Conservation (phyloP, 2,329 filamentous ascomycete species). For the Madurella fahalii region DNA sequence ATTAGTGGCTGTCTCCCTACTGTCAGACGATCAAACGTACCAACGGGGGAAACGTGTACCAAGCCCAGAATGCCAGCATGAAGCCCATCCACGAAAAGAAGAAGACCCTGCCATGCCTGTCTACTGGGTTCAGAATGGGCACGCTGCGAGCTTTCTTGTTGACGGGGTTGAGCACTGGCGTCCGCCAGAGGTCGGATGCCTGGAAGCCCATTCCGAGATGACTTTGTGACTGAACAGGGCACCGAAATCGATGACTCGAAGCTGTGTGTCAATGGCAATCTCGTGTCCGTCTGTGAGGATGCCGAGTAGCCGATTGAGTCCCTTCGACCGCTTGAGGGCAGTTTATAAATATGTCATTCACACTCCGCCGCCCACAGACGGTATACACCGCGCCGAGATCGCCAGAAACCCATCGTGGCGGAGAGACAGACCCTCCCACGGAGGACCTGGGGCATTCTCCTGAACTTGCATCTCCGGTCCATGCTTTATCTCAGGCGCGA, state of each 20-base stretch:
- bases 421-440: not conserved
- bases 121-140: conserved; percentile 70
- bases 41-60: conserved; percentile 86
- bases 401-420: not conserved
- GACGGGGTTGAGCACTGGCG: conserved; percentile 63
- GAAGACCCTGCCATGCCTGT: conserved; percentile 81
- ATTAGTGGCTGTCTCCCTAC: not conserved
- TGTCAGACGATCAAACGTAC: conserved; percentile 41
- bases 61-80: conserved; percentile 83
- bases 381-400: not conserved
- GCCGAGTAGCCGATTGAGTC: too few relatives aligned
- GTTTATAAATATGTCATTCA: not conserved
- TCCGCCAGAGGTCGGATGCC: conserved; percentile 17
- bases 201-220: conserved; percentile 16
- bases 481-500: conserved; percentile 3
- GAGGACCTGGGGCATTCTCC: not conserved
- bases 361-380: not conserved
- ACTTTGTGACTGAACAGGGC: not conserved
- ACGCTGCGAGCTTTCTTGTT: conserved; percentile 79
- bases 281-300: too few relatives aligned
- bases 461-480: conserved; percentile 1
- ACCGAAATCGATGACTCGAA: not conserved
- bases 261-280: too few relatives aligned
- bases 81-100: conserved; percentile 87
- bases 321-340: too few relatives aligned